phyloP scores from a whole-genome alignment of 176 grass and related monocot species.

The Juncus effusus region DNA sequence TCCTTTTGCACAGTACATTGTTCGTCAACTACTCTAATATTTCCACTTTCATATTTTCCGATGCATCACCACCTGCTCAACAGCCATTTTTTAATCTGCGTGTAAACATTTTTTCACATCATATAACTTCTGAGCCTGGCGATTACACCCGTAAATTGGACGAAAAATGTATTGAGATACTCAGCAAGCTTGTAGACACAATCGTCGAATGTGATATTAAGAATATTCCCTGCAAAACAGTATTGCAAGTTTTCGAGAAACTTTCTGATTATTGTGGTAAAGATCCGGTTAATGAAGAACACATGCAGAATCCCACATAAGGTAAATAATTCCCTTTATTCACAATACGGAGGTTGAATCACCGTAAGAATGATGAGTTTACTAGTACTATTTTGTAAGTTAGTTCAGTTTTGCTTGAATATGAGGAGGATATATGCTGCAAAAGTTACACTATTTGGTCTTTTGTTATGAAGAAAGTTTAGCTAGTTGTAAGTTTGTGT shows the following conservation, averaged over 20 bases:
- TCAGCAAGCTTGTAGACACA: not conserved
- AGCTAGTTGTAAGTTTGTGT: no score
- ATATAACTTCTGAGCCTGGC: not conserved
- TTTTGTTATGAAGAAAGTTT: no score
- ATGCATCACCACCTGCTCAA: not conserved
- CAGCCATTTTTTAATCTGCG: not conserved
- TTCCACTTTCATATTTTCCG: no score
- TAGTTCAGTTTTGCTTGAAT: no score
- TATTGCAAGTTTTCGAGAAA: not conserved
- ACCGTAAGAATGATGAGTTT: no score
- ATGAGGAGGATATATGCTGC: no score
- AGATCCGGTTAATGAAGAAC: not conserved
- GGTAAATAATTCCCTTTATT: not conserved
- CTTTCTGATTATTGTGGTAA: no score
- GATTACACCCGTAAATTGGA: not conserved
- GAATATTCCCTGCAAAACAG: not conserved
- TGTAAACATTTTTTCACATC: not conserved
- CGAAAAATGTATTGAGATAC: not conserved
- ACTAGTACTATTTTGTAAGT: no score
- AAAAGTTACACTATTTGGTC: no score
- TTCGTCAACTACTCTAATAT: no score
- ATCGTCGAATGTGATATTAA: not conserved
- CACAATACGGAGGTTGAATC: no score
- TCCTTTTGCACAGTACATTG: no score
- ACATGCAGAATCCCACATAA: not conserved